Conservation (phyloP, 257 asterid species). For the Gardenia jasminoides region DNA sequence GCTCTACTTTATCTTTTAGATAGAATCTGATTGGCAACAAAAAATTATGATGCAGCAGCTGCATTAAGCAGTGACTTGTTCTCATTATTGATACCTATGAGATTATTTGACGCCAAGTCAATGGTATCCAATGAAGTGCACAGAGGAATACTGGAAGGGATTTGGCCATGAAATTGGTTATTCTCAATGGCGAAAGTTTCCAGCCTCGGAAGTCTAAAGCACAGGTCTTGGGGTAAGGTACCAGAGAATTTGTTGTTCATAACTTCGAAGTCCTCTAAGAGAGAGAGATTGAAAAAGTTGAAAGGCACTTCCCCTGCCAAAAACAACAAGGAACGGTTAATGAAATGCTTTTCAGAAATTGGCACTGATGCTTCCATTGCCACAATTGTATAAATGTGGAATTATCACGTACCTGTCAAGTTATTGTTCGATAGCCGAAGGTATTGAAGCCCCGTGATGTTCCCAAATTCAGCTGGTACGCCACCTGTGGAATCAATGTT, state of each 20-base stretch:
- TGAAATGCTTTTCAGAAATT: too few species aligned
- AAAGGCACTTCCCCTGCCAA: neutral
- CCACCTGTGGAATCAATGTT: too few species aligned
- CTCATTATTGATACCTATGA: neutral
- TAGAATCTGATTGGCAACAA: neutral
- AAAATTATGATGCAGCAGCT: too few species aligned
- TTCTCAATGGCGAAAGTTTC: neutral
- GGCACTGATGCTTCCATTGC: too few species aligned
- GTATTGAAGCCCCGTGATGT: too few species aligned
- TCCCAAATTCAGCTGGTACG: too few species aligned
- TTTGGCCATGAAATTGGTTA: conserved; percentile 2
- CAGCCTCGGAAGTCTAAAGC: neutral
- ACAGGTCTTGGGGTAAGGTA: neutral
- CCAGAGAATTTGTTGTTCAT: neutral
- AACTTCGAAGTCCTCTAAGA: neutral
- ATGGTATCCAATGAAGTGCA: neutral
- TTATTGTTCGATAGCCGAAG: too few species aligned
- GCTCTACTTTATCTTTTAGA: neutral
- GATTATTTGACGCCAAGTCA: neutral
- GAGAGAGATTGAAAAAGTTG: neutral
- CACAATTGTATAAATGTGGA: too few species aligned
- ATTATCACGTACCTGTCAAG: too few species aligned
- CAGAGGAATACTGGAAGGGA: conserved; percentile 4
- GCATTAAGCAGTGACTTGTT: neutral
- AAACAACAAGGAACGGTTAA: too few species aligned